Base-by-base conservation (phyloP, 106 monocot species). In the Allium cepa region DNA sequence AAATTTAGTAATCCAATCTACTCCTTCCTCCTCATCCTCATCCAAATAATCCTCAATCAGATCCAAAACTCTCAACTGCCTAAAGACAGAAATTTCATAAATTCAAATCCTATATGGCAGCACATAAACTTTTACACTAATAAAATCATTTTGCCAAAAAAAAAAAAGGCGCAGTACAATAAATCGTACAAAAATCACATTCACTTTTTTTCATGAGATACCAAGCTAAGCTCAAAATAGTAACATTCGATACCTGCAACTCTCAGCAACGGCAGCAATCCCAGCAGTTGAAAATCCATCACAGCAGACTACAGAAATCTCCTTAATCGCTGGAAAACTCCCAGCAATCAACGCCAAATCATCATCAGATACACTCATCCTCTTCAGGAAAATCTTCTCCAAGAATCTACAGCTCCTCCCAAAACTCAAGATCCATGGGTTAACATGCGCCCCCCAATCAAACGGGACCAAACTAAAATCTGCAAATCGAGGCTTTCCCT, bases 401-500 rank as follows among this genome's bases (percentile, higher is more conserved):
- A 93, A 78, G 60, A 57, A 77, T 8, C 80, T 79, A 64, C 85
- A 88, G 18, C 74, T 70, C 14, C 76, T 9, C 8, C 75, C 49
- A 28, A 88, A 60, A 22, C 83, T 79, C 15, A 53, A 57, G 26
- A 79, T 62, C 88, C 88, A 93, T 9, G 88, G 85, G 9, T 26
- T 12, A 36, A 83, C 57, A 26, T 74, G 26, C 10, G 81, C 92
- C n/a, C 92, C 92, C 92, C 92, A 93, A 9, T 76, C 81, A 17
- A 36, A 9, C 10, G 92, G 92, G 7, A 93, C 77, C 36, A 93
- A 81, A 69, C 57, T 81, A 81, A 93, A 93, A 50, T 93, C 92
- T 1, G 92, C 85, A 57, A 93, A 93, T 15, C 92, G 73, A 11
- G 92, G 92, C 72, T 85, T 76, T 55, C 90, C 90, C 69, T 90